Evolutionary conservation across 352 stramenopile genomes (phyloP), one percentile per base, ranked within the genome.

Genomic region (Pythium diclinum): DNA sequence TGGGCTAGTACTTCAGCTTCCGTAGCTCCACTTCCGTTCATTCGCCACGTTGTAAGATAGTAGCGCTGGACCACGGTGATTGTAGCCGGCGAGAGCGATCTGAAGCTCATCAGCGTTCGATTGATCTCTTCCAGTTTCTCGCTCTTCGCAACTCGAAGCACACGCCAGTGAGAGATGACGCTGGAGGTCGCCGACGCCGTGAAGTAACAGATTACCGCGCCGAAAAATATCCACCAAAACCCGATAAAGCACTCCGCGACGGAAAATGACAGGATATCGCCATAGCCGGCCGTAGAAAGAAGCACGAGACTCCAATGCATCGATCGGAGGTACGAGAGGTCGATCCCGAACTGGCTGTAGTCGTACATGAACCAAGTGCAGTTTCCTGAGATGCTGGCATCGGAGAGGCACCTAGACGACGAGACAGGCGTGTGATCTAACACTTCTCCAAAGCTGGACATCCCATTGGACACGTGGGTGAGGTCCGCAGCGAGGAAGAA

Each of bases 351-450:
- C 5, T 60, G 63, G 56, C 74, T 87, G 23, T 69, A 72, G 49
- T 90, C 81, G 63, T 78, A 81, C 54, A 87, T 79, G 30, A 78
- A 83, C 81, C 81, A 90, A 2, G 79, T 86, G 44, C 81, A 90
- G 53, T 88, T 90, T 13, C 72, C 72, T n/a, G 61, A 75, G 0
- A 73, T 19, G 30, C 61, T 83, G 2, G 81, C 78, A 52, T 83
- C 56, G 3, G 38, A 30, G 40, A 53, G 42, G 17, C 56, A 62
- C 7, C 21, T 48, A 52, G 23, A 56, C 13, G 30, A 59, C 51
- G 36, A 48, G 59, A 36, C 57, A 28, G n/a, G 38, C 13, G 38
- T 6, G 14, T 47, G 38, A 19, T 47, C 38, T 3, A 47, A 19
- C 11, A 47, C 38, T n/a, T 17, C 38, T 9, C 2, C 38, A 6